Base-by-base conservation (phyloP, 345 rosid species). In the Camelina sativa region DNA sequence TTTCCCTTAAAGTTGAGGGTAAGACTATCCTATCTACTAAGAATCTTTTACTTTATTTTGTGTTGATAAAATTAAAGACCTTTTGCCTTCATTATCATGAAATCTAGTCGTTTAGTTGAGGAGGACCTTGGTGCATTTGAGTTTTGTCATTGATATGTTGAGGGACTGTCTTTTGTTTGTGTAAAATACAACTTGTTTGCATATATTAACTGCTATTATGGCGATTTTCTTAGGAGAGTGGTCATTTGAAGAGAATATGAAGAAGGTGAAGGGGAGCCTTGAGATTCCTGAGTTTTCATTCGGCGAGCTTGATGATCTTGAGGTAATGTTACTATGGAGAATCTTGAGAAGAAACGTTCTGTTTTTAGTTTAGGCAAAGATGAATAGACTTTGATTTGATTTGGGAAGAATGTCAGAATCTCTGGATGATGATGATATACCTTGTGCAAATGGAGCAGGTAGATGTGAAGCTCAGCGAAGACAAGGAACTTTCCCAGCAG, bases 221-320 rank as follows among this genome's bases (percentile, higher is more conserved):
- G n/a, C 6, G 13, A 28, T 16, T 55, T 19, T n/a, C 50, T 69
- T 67, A 94, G 98, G 98, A 1, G 97, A 94, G 63, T 94, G 98
- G 98, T 80, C 75, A 25, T 74, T 83, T 52, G 71, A 78, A 76
- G 98, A 89, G 76, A 91, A 89, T 74, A 80, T 34, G 44, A 87
- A 82, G 85, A 75, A 4, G 35, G 83, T 87, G 13, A 88, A 85
- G 62, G 93, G 96, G 41, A 81, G 83, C 65, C 80, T 94, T 17
- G 91, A 91, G 74, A 79, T 94, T 55, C 82, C 88, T 1, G 98
- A 94, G 81, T 91, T 94, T 76, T 94, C 98, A 6, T 89, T 82
- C 17, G 98, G 97, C 5, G 98, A 94, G 82, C 91, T 91, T 37
- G 93, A 90, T 78, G 98, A 91, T 69, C 85, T 94, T 74, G 86